phyloP scores from a whole-genome alignment of 2,329 filamentous ascomycete species.

The Microdochium trichocladiopsis region DNA sequence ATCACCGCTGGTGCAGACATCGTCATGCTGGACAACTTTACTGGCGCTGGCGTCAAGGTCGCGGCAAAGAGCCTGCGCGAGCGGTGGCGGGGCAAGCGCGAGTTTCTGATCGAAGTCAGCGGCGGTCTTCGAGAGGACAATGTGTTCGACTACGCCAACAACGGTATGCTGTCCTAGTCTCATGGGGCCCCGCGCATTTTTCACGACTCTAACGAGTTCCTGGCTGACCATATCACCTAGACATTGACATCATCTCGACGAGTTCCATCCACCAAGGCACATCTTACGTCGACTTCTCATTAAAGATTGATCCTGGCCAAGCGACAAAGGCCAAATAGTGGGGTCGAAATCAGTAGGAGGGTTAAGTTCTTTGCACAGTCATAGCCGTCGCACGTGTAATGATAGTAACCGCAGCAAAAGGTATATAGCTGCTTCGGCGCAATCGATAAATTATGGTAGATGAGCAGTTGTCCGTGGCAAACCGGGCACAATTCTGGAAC shows the following conservation, averaged over 20 bases:
- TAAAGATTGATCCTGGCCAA: conserved; percentile 65
- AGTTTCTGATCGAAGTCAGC: conserved; percentile 85
- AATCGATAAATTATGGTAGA: no score
- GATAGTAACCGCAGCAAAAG: no score
- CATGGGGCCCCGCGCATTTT: not conserved
- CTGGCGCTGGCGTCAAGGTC: conserved; percentile 65
- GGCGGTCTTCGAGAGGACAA: conserved; percentile 84
- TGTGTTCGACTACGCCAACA: conserved; percentile 71
- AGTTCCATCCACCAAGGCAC: conserved; percentile 97
- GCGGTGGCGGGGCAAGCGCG: conserved; percentile 66
- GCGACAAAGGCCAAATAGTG: conserved; percentile 1
- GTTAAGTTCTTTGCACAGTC: no score
- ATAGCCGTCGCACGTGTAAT: no score
- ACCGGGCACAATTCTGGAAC: no score
- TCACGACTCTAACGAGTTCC: not conserved
- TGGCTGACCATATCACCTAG: conserved; percentile 30
- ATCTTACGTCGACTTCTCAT: conserved; percentile 87
- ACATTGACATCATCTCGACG: conserved; percentile 93
- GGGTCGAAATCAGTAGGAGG: not conserved
- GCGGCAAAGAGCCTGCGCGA: conserved; percentile 72
- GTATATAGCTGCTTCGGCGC: no score
- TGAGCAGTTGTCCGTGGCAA: no score
- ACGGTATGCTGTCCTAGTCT: conserved; percentile 40
- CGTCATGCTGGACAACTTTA: conserved; percentile 97
- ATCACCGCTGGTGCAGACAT: conserved; percentile 88